Evolutionary conservation across 345 rosid species (phyloP), one percentile per base, ranked within the genome.

Genomic region (Erucastrum elatum): DNA sequence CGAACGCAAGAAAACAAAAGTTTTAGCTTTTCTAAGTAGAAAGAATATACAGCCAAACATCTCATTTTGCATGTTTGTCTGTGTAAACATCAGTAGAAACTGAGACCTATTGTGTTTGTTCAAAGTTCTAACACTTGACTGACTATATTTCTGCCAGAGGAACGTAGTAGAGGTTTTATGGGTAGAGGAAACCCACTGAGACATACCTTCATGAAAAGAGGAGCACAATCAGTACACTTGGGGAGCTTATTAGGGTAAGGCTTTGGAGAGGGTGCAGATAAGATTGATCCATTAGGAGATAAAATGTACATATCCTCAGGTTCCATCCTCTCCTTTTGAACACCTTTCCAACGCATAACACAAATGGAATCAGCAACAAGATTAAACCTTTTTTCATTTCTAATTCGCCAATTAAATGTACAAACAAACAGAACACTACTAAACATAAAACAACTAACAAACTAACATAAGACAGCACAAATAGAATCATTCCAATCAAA

Each of bases 241-340:
- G 97, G 97, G 68, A 86, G 88, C 87, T 95, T 95, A 79, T 91
- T 84, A 9, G 96, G 96, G 84, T 85, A 89, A 3, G 93, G 94
- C 85, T 89, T 91, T 1, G 96, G 95, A 74, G 90, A 91, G 0
- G 99, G 99, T 0, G 89, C 29, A 64, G 87, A 86, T 79, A 93
- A 29, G 34, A 84, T 75, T 56, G 87, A 72, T 62, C 99, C 97
- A 76, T 85, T 86, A n/a, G 89, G 81, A 26, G 92, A 86, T 75
- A 93, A 78, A 73, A 93, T 86, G 82, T 93, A 93, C 94, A 93
- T 87, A 84, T 91, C 98, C 34, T 93, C 97, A 0, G 97, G 88
- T 70, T 87, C 88, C 98, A 93, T 91, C 87, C 98, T 90, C 90
- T 95, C 99, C 89, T 95, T 95, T 86, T 95, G 99, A 70, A 95